phyloP scores from a whole-genome alignment of 805 yeast genomes.

The Saturnispora quitensis region DNA sequence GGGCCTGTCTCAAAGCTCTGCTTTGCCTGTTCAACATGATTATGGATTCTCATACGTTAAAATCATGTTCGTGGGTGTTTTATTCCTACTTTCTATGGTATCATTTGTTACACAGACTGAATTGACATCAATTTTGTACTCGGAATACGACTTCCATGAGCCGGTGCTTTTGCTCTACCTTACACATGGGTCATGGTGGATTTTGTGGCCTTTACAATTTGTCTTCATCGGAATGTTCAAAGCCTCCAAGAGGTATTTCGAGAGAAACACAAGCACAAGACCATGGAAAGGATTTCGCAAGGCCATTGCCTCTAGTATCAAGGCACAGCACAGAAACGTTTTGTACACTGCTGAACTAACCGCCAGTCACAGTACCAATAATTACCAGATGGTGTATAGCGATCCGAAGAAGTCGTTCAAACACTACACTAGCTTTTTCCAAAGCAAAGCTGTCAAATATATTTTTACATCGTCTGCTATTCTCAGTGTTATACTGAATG shows the following conservation, averaged over 20 bases:
- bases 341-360: slow-evolving; percentile 31
- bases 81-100: slow-evolving; percentile 41
- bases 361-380: slow-evolving; percentile 19
- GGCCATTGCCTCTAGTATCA: slow-evolving; percentile 30
- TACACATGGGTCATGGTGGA: slow-evolving; percentile 75
- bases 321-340: slow-evolving; percentile 35
- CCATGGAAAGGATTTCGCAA: slow-evolving; percentile 26
- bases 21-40: slow-evolving; percentile 31
- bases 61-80: slow-evolving; percentile 35
- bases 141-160: slow-evolving; percentile 46
- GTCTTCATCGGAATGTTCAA: slow-evolving; percentile 38
- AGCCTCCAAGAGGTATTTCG: slow-evolving; percentile 26
- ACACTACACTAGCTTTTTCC: slow-evolving; percentile 26
- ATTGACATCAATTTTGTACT: slow-evolving; percentile 60
- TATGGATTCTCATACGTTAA: slow-evolving; percentile 28
- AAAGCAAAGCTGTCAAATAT: slow-evolving; percentile 40
- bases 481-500: slow-evolving; percentile 49
- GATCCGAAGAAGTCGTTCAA: slow-evolving; percentile 24
- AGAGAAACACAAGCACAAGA: slow-evolving; percentile 15
- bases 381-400: slow-evolving; percentile 23
- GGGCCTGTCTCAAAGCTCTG: slow-evolving; percentile 27
- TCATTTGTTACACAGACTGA: slow-evolving; percentile 78
- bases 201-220: slow-evolving; percentile 64
- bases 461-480: slow-evolving; percentile 34
- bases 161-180: slow-evolving; percentile 58